Evolutionary conservation across 495 filamentous ascomycete species (phyloP).

Genomic region (Penicillium paxilli): DNA sequence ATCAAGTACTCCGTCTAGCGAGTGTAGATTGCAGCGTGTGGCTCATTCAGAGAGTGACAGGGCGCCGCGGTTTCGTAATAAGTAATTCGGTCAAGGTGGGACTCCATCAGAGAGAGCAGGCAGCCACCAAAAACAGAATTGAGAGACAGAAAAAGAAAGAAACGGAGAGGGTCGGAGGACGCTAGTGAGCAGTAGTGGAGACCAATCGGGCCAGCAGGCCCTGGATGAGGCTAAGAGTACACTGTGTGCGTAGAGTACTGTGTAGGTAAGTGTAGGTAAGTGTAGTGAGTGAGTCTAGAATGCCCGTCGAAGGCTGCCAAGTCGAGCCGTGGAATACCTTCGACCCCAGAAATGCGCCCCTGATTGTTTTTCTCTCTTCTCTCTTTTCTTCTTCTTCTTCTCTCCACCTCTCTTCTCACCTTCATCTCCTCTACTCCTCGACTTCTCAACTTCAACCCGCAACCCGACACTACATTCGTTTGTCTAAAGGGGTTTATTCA

Average conservation of each 20-base stretch:
- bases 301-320: neutral
- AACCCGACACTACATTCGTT: too few species aligned
- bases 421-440: neutral
- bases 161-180: neutral
- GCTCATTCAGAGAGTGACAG: neutral
- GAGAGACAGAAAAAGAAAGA: too few species aligned
- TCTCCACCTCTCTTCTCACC: neutral
- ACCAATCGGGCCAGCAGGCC: neutral
- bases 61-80: conserved; percentile 12
- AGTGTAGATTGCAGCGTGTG: neutral
- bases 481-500: too few species aligned
- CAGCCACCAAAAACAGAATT: neutral
- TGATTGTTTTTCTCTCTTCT: neutral
- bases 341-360: neutral
- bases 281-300: neutral
- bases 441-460: too few species aligned
- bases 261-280: neutral
- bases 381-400: neutral
- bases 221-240: neutral
- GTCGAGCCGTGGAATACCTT: neutral
- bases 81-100: too few species aligned
- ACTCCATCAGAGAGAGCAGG: too few species aligned
- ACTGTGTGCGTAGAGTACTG: neutral
- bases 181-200: neutral
- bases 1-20: neutral